These are phyloP conservation scores for Castanospermum australe DNA, from an alignment of 306 rosid genomes.

Conservation along the genomic window DNA sequence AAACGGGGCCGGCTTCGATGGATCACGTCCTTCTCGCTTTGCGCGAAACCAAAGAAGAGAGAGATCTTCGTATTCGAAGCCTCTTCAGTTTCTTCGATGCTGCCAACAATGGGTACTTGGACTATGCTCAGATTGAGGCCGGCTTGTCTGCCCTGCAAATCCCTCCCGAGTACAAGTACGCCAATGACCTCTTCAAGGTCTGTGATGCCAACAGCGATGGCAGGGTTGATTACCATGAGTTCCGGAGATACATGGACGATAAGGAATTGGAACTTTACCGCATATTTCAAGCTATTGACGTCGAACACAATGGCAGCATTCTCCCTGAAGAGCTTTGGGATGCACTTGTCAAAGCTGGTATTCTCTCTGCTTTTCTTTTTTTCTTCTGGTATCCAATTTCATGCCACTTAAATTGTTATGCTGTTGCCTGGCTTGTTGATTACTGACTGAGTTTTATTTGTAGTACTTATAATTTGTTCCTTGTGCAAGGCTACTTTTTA, in stretches of 20 bases:
- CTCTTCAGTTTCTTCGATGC: slow-evolving; percentile 30
- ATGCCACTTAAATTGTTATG: background rate
- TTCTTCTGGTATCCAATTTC: background rate
- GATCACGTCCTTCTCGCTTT: slow-evolving; percentile 29
- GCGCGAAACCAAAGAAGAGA: slow-evolving; percentile 27
- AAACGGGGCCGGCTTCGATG: slow-evolving; percentile 15
- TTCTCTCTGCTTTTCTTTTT: background rate
- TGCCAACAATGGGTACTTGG: slow-evolving; percentile 28
- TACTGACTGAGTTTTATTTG: no score
- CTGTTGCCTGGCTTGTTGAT: background rate
- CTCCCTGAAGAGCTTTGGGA: slow-evolving; percentile 31
- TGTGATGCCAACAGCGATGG: slow-evolving; percentile 30
- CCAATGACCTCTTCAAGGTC: slow-evolving; percentile 31
- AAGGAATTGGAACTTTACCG: slow-evolving; percentile 33
- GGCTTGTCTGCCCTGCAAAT: slow-evolving; percentile 29
- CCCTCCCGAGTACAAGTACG: slow-evolving; percentile 26
- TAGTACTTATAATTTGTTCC: background rate
- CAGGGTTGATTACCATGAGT: slow-evolving; percentile 28
- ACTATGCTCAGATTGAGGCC: slow-evolving; percentile 29
- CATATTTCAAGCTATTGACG: slow-evolving; percentile 33
- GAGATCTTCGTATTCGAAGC: slow-evolving; percentile 25
- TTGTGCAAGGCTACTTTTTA: background rate
- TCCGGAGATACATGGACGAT: slow-evolving; percentile 33
- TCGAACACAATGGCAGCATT: slow-evolving; percentile 27
- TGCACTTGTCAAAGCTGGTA: slow-evolving; percentile 35